Percentiles rank a stretch among this genome's conserved stretches.
Conservation (phyloP, 257 asterid genomes). For the Solanum tacnaense region DNA sequence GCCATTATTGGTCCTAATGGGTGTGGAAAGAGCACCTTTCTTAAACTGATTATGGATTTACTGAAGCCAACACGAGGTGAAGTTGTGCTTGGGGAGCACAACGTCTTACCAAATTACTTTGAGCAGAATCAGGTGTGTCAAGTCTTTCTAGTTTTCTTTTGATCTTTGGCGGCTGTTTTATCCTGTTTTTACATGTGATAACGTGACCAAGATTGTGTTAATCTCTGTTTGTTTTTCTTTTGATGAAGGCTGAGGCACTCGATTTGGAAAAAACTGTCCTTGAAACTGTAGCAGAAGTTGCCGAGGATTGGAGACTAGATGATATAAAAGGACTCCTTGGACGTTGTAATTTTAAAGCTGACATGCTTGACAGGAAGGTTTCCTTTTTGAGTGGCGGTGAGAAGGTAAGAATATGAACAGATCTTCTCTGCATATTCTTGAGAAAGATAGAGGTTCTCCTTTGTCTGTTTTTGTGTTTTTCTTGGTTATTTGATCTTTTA, state of each 20-base stretch:
- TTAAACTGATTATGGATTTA: constrained; percentile 86
- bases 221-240: not conserved
- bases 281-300: constrained; percentile 92
- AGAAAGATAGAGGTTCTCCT: not conserved
- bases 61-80: constrained; percentile 63
- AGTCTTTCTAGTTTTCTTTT: not conserved
- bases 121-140: constrained; percentile 92
- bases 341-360: constrained; percentile 82
- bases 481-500: not conserved
- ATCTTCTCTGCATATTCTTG: not conserved
- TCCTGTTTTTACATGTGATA: not conserved
- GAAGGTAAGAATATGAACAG: constrained; percentile 42
- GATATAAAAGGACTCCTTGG: constrained; percentile 96
- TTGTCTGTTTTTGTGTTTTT: not conserved
- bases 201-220: not conserved
- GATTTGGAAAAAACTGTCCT: constrained; percentile 59
- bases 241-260: constrained; percentile 90
- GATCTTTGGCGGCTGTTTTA: not conserved
- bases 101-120: constrained; percentile 85
- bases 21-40: constrained; percentile 94
- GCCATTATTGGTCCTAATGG: constrained; percentile 99
- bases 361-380: constrained; percentile 87
- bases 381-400: constrained; percentile 96
- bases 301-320: constrained; percentile 92
- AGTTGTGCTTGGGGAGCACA: constrained; percentile 80